Percentiles rank a stretch among this genome's conserved stretches.
phyloP scores from a whole-genome alignment of 768 basidiomycete species.

The Suillus subaureus region DNA sequence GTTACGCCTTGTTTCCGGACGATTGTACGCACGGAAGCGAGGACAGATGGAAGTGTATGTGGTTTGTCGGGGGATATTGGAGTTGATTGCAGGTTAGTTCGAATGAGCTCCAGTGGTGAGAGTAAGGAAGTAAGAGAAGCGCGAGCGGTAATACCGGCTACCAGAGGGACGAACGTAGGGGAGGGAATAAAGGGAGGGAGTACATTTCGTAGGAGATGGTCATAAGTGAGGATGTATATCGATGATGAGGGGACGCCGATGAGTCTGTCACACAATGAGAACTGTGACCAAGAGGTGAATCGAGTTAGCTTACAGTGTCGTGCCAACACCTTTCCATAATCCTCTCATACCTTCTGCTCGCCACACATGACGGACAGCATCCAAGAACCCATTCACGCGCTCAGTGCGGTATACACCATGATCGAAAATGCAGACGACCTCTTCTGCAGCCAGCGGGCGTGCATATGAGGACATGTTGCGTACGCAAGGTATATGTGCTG shows the following conservation, averaged over 20 bases:
- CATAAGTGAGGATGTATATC: slow-evolving; percentile 94
- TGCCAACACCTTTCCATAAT: slow-evolving; percentile 95
- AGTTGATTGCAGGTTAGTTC: slow-evolving; percentile 92
- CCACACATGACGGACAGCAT: slow-evolving; percentile 80
- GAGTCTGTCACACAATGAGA: slow-evolving; percentile 47
- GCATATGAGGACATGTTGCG: slow-evolving; percentile 79
- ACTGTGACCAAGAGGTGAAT: not conserved
- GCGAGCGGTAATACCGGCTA: slow-evolving; percentile 83
- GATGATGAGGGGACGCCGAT: slow-evolving; percentile 93
- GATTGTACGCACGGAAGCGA: slow-evolving; percentile 59
- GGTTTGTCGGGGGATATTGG: slow-evolving; percentile 70
- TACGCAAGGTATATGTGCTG: slow-evolving; percentile 53
- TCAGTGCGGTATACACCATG: slow-evolving; percentile 68
- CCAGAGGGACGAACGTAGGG: slow-evolving; percentile 62
- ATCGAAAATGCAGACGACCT: slow-evolving; percentile 82
- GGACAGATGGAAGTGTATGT: slow-evolving; percentile 76
- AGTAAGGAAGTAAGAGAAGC: slow-evolving; percentile 74
- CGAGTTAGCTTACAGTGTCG: slow-evolving; percentile 67
- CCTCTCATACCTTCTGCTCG: slow-evolving; percentile 81
- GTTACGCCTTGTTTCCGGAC: slow-evolving; percentile 64
- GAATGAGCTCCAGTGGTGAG: slow-evolving; percentile 90
- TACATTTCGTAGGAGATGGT: slow-evolving; percentile 70
- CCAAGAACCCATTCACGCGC: slow-evolving; percentile 82
- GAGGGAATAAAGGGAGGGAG: slow-evolving; percentile 64
- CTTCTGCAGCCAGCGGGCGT: slow-evolving; percentile 54